Base-by-base conservation (phyloP, 805 yeast species). In the Brettanomyces sp. region DNA sequence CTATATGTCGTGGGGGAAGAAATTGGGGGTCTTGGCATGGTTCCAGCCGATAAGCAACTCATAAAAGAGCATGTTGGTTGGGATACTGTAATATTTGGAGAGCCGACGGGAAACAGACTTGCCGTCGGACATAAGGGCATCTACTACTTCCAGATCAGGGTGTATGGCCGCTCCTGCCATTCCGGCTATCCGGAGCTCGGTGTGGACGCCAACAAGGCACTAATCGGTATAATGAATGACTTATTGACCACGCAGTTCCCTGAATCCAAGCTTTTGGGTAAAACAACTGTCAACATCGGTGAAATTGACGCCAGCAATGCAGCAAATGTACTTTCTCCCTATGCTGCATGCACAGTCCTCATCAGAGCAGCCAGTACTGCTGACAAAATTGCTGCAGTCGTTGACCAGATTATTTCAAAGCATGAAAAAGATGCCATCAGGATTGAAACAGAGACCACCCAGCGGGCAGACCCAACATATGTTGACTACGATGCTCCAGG, bases 1-100 rank as follows among this genome's bases (percentile, higher is more conserved):
- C 61, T 82, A 41, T 81, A 67, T 56, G 89, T 81, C 5, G 82
- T 81, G n/a, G 84, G 82, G 3, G 90, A 82, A 58, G 90, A 82
- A 56, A 65, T 68, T n/a, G 73, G 73, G 36, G 89, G 88, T 22
- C 60, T 62, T 23, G 90, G 90, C 12, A 82, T 82, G 85, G 53
- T 43, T 28, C 47, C 56, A 13, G 82, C 76, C 3, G 60, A 68
- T 51, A 56, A 59, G 3, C 48, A 59, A 3, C 58, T 76, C 4
- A 37, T 42, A n/a, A 36, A 45, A 25, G 66, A 69, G 21, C 69
- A 68, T 8, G 42, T 51, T 13, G 56, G 60, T 7, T 82, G 85
- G 85, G 75, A 76, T 9, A 53, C 75, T 8, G 88, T 74, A 13
- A 70, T 83, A 30, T 82, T 82, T 62, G 89, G 89, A 11, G 90